Conservation (phyloP, 139 green algal species). For the Chlorella ohadii region DNA sequence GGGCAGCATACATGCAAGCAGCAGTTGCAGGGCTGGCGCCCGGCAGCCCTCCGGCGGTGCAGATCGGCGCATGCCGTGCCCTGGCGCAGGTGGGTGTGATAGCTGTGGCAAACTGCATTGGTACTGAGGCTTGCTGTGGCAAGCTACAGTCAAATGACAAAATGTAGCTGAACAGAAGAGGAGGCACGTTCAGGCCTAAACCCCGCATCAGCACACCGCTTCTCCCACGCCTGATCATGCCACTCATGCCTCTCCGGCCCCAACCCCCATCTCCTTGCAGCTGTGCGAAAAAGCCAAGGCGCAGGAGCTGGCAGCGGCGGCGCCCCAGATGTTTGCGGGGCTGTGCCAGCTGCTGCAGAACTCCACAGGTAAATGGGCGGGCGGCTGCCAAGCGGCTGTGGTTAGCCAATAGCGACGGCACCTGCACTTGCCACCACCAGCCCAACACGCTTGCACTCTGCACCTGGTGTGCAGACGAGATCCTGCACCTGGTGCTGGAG, state of each 20-base stretch:
- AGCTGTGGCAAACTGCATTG: conserved; percentile 27
- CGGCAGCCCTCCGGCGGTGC: conserved; percentile 39
- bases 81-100: conserved; percentile 33
- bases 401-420: no score
- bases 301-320: conserved; percentile 14
- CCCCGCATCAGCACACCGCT: no score
- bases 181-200: no score
- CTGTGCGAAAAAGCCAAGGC: conserved; percentile 41
- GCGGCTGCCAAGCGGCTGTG: background rate
- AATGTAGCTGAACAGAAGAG: no score
- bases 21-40: conserved; percentile 43
- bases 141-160: no score
- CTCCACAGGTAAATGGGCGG: background rate
- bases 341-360: conserved; percentile 31
- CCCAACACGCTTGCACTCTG: no score
- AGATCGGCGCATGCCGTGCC: conserved; percentile 62
- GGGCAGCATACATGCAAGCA: conserved; percentile 41
- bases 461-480: conserved; percentile 28
- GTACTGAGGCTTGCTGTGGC: conserved; percentile 14
- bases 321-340: conserved; percentile 27
- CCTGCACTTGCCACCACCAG: no score
- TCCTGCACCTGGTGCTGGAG: conserved; percentile 84
- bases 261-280: no score
- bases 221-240: no score
- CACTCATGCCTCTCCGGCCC: no score